phyloP scores from a whole-genome alignment of 1,284 basidiomycete species.

The Malassezia sympodialis region DNA sequence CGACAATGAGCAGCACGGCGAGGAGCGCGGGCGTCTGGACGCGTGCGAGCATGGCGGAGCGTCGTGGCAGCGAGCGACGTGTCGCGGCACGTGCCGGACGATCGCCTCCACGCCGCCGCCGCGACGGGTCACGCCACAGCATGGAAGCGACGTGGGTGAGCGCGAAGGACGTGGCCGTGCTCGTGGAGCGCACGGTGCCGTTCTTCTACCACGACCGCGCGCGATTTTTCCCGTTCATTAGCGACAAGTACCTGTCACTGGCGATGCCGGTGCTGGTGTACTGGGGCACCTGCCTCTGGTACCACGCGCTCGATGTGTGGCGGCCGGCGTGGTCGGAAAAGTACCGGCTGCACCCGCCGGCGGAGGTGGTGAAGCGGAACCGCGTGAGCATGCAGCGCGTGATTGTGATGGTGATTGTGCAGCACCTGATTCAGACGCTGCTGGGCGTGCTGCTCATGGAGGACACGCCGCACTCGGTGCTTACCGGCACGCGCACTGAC shows the following conservation, averaged over 20 bases:
- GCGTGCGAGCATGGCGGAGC: background rate
- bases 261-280: slow-evolving; percentile 71
- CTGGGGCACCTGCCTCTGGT: slow-evolving; percentile 72
- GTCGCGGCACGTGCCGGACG: background rate
- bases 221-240: slow-evolving; percentile 46
- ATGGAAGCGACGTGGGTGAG: background rate
- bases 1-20: background rate
- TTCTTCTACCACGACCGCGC: slow-evolving; percentile 7
- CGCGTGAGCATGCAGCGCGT: slow-evolving; percentile 64
- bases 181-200: slow-evolving; percentile 5
- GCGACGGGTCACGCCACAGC: background rate
- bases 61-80: background rate
- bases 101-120: background rate
- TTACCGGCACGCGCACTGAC: background rate
- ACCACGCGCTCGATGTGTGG: slow-evolving; percentile 63
- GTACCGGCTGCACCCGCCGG: slow-evolving; percentile 77
- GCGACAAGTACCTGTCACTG: slow-evolving; percentile 67
- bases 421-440: slow-evolving; percentile 73
- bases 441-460: slow-evolving; percentile 65
- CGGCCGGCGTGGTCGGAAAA: slow-evolving; percentile 69
- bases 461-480: slow-evolving; percentile 34
- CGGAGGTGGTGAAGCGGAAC: slow-evolving; percentile 68
- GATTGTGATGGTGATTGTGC: slow-evolving; percentile 66
- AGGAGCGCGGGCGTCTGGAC: background rate
- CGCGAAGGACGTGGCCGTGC: background rate